A percentile compares a stretch with the other conserved stretches of the same genome.
Evolutionary conservation across 768 basidiomycete genomes (phyloP).

Genomic region (Rhodotorula diobovata): DNA sequence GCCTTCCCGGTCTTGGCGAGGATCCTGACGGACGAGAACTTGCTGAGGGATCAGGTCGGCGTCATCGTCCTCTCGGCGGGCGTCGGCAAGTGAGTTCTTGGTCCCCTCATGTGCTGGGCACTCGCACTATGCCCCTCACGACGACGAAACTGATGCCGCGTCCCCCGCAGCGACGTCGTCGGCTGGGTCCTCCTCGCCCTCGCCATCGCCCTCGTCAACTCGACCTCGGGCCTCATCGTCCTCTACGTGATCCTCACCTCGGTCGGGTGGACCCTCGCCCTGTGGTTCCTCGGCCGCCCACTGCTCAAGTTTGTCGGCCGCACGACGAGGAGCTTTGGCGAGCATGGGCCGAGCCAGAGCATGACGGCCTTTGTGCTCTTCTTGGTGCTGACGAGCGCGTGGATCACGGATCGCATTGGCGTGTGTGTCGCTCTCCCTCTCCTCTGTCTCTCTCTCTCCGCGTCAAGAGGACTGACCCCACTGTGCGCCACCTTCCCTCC

Average conservation of each 20-base stretch:
- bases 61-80: slow-evolving; percentile 76
- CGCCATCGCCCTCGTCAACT: slow-evolving; percentile 77
- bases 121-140: neutral
- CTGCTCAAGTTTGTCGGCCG: slow-evolving; percentile 61
- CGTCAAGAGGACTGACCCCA: no score
- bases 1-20: slow-evolving; percentile 56
- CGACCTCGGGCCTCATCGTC: slow-evolving; percentile 66
- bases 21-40: slow-evolving; percentile 74
- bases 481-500: no score
- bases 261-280: slow-evolving; percentile 51
- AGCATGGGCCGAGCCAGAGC: slow-evolving; percentile 63
- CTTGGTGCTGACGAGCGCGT: slow-evolving; percentile 66
- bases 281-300: slow-evolving; percentile 35
- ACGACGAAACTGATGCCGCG: no score
- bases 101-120: neutral
- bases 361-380: slow-evolving; percentile 60
- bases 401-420: slow-evolving; percentile 84
- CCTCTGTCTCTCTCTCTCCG: neutral
- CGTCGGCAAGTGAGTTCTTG: slow-evolving; percentile 52
- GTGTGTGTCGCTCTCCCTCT: slow-evolving; percentile 45
- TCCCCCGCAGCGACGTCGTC: slow-evolving; percentile 52
- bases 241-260: slow-evolving; percentile 70
- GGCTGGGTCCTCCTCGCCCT: slow-evolving; percentile 85
- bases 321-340: slow-evolving; percentile 67
- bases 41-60: slow-evolving; percentile 78